Evolutionary conservation across 345 rosid species (phyloP).

Genomic region (Viola odorata): DNA sequence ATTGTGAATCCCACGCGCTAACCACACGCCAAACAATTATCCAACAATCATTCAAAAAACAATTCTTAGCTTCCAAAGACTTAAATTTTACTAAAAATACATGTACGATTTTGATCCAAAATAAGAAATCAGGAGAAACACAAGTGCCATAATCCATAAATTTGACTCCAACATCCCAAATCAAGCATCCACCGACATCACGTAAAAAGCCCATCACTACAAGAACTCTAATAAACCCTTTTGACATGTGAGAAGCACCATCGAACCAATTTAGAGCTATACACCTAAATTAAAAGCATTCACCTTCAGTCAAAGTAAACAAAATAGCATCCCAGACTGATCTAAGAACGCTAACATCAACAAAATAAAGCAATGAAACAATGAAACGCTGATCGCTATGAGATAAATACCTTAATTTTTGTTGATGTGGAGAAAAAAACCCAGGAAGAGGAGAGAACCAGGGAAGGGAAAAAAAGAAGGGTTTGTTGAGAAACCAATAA

Average conservation of each 20-base stretch:
- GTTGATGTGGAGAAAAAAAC: not conserved
- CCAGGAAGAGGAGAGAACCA: not conserved
- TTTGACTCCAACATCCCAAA: not conserved
- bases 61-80: not conserved
- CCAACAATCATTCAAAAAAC: not conserved
- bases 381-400: not conserved
- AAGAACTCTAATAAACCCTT: too few species aligned
- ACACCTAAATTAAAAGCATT: too few species aligned
- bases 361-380: not conserved
- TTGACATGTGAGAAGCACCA: too few species aligned
- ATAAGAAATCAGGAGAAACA: not conserved
- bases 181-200: too few species aligned
- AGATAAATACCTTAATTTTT: slow-evolving; percentile 8
- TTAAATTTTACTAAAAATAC: not conserved
- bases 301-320: too few species aligned
- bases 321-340: too few species aligned
- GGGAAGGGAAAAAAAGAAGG: not conserved
- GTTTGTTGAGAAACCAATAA: slow-evolving; percentile 4
- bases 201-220: not conserved
- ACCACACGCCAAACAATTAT: not conserved
- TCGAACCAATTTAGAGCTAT: too few species aligned
- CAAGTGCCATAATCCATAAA: not conserved
- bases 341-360: too few species aligned
- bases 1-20: not conserved
- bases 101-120: not conserved